Evolutionary conservation across 495 filamentous ascomycete genomes (phyloP).

Genomic region (Penicillium tannophilum): DNA sequence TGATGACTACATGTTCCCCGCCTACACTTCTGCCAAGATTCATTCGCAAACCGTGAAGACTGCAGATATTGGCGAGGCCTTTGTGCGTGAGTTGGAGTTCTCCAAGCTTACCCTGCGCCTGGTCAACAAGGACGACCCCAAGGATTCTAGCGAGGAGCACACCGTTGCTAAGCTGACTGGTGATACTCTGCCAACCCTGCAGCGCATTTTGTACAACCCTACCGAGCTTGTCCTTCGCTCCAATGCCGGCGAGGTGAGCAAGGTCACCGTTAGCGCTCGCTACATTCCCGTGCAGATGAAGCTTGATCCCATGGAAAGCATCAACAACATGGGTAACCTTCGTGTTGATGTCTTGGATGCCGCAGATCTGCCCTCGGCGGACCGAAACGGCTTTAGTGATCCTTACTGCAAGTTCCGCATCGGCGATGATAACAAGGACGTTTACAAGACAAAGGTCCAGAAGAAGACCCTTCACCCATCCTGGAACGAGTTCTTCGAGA

Average conservation of each 20-base stretch:
- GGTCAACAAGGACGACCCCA: constrained; percentile 71
- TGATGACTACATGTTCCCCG: constrained; percentile 92
- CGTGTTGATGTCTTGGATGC: constrained; percentile 90
- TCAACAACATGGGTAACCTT: constrained; percentile 96
- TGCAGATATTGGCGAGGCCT: constrained; percentile 90
- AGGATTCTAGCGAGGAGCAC: constrained; percentile 69
- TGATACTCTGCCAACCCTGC: constrained; percentile 81
- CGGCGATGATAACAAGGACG: constrained; percentile 77
- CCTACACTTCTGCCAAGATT: constrained; percentile 78
- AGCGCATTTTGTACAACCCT: constrained; percentile 87
- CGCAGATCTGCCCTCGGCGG: constrained; percentile 82
- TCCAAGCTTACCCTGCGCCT: constrained; percentile 89
- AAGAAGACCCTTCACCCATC: constrained; percentile 95
- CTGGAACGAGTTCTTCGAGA: constrained; percentile 96
- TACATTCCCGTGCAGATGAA: constrained; percentile 93
- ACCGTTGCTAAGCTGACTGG: constrained; percentile 82
- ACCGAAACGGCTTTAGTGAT: constrained; percentile 95
- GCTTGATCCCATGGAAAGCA: constrained; percentile 91
- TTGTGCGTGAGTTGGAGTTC: constrained; percentile 94
- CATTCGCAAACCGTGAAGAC: constrained; percentile 66
- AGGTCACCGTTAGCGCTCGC: constrained; percentile 85
- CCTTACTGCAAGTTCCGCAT: constrained; percentile 95
- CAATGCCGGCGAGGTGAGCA: constrained; percentile 73
- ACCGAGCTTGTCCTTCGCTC: constrained; percentile 77
- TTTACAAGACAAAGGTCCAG: constrained; percentile 90